Conservation (phyloP, 768 basidiomycete species). For the Paxillus involutus region DNA sequence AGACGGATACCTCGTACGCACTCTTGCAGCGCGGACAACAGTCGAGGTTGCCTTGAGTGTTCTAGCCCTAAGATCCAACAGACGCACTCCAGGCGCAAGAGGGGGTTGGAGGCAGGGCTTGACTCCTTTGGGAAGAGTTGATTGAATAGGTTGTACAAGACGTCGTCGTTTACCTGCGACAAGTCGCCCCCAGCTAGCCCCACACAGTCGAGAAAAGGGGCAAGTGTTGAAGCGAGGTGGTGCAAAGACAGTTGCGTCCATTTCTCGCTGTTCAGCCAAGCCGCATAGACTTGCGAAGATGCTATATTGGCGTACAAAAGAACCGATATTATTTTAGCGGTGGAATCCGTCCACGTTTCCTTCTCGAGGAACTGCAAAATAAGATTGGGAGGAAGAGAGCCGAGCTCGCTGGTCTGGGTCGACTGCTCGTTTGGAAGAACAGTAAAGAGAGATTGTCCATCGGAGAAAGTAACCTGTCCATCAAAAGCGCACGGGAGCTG, state of each 20-base stretch:
- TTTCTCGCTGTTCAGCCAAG: constrained; percentile 39
- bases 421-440: not conserved
- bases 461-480: constrained; percentile 14
- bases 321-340: constrained; percentile 40
- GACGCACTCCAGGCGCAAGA: constrained; percentile 24
- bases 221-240: constrained; percentile 39
- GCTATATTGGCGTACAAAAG: constrained; percentile 43
- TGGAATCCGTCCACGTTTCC: constrained; percentile 43
- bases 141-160: constrained; percentile 33
- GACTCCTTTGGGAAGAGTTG: constrained; percentile 14
- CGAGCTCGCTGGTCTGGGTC: not conserved
- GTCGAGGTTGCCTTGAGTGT: constrained; percentile 17
- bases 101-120: not conserved
- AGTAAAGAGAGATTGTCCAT: constrained; percentile 6
- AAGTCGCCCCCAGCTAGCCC: constrained; percentile 19
- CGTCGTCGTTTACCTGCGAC: constrained; percentile 17
- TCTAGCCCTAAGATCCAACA: constrained; percentile 26
- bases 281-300: constrained; percentile 23
- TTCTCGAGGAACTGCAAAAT: constrained; percentile 40
- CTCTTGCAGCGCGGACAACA: constrained; percentile 23
- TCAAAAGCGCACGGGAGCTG: constrained; percentile 29
- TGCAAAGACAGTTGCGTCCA: constrained; percentile 18
- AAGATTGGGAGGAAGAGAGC: constrained; percentile 17
- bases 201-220: constrained; percentile 47
- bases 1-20: constrained; percentile 27